Conservation (phyloP, 208 protist species). For the Crithidia mellificae region DNA sequence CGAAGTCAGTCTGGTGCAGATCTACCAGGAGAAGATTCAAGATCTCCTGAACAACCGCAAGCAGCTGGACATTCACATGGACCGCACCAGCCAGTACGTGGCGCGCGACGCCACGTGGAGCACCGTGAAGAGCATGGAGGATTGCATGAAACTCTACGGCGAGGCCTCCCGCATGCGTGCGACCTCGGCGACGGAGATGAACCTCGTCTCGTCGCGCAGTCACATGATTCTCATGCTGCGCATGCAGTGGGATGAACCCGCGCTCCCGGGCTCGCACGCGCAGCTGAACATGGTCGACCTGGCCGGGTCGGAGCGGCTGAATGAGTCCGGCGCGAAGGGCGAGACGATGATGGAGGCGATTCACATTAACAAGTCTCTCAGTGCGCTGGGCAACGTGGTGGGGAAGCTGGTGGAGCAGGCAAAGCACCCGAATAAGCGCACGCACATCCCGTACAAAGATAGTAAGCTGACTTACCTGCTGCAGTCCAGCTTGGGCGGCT, state of each 20-base stretch:
- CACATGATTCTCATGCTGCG: conserved; percentile 91
- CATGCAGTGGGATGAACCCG: conserved; percentile 90
- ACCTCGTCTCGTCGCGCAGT: conserved; percentile 87
- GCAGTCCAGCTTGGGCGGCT: conserved; percentile 87
- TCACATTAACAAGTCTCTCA: conserved; percentile 95
- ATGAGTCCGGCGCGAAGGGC: conserved; percentile 84
- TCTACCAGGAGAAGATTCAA: conserved; percentile 91
- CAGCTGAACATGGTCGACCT: conserved; percentile 95
- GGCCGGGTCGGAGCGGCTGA: conserved; percentile 90
- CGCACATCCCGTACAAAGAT: conserved; percentile 93
- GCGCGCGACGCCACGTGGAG: conserved; percentile 84
- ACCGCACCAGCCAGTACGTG: conserved; percentile 85
- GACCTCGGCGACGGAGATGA: conserved; percentile 89
- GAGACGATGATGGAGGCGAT: conserved; percentile 91
- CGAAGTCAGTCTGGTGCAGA: conserved; percentile 86
- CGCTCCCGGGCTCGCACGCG: conserved; percentile 76
- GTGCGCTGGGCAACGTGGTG: conserved; percentile 93
- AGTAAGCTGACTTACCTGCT: conserved; percentile 94
- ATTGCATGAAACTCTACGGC: conserved; percentile 84
- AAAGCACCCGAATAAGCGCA: conserved; percentile 70
- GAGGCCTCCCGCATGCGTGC: conserved; percentile 74
- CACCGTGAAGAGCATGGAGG: conserved; percentile 51
- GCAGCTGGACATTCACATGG: conserved; percentile 90
- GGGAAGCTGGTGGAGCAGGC: conserved; percentile 88
- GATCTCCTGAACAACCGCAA: conserved; percentile 80